These are phyloP conservation scores for Dendrobium catenatum DNA, from an alignment of 106 monocot species.

Conservation along the genomic window DNA sequence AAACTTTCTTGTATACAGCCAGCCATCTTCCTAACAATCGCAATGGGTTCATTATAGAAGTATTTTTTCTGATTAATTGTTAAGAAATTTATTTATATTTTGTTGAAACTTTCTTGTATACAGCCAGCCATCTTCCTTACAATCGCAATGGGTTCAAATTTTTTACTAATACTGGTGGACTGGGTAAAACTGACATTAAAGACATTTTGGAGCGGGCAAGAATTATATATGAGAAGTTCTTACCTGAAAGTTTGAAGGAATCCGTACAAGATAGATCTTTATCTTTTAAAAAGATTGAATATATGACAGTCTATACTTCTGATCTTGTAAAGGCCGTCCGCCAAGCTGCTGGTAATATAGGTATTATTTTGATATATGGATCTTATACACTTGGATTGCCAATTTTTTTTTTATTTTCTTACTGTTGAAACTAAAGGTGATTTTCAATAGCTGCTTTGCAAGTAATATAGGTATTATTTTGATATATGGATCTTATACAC, in stretches of 20 bases:
- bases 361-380: conserved; percentile 24
- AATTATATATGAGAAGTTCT: conserved; percentile 58
- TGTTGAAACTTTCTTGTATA: conserved; percentile 9
- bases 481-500: background rate
- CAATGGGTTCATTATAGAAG: conserved; percentile 61
- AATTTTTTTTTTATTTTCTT: too few relatives aligned
- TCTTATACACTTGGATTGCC: background rate
- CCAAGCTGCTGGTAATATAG: conserved; percentile 80
- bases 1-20: conserved; percentile 37
- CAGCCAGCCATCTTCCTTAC: conserved; percentile 98
- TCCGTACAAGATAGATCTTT: conserved; percentile 23
- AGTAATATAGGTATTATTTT: conserved; percentile 61
- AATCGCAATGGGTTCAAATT: conserved; percentile 99
- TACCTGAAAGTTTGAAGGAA: conserved; percentile 23
- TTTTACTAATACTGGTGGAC: conserved; percentile 88
- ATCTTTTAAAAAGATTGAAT: conserved; percentile 47
- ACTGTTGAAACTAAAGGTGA: too few relatives aligned
- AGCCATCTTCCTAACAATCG: conserved; percentile 99
- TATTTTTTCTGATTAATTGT: background rate
- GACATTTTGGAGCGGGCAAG: conserved; percentile 74
- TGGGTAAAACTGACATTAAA: conserved; percentile 88
- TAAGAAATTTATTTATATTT: background rate
- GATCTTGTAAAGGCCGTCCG: conserved; percentile 81
- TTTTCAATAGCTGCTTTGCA: too few relatives aligned
- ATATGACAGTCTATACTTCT: conserved; percentile 81